phyloP scores from a whole-genome alignment of 306 rosid species.

The Cicer judaicum region DNA sequence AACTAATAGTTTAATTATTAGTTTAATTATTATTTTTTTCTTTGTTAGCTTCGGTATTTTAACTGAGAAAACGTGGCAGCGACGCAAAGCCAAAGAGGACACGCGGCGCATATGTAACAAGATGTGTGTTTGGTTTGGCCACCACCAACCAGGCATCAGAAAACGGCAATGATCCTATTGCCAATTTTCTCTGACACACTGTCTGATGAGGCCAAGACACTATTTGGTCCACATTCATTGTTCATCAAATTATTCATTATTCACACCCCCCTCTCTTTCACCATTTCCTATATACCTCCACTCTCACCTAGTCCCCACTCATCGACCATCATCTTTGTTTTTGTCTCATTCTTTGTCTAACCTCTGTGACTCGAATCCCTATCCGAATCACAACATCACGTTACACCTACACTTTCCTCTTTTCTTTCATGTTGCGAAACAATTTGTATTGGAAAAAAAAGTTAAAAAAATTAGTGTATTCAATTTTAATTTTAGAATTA shows the following conservation, averaged over 20 bases:
- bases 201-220: slow-evolving; percentile 46
- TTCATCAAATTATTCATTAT: background rate
- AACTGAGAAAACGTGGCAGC: slow-evolving; percentile 31
- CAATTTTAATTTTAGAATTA: no score
- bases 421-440: background rate
- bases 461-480: no score
- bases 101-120: slow-evolving; percentile 3
- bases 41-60: no score
- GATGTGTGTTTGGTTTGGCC: slow-evolving; percentile 15
- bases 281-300: slow-evolving; percentile 24
- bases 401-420: background rate
- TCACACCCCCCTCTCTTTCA: background rate
- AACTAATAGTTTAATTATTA: no score
- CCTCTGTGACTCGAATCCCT: background rate
- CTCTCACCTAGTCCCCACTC: slow-evolving; percentile 1
- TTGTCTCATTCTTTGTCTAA: slow-evolving; percentile 48
- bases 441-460: no score
- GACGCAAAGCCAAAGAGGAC: slow-evolving; percentile 27
- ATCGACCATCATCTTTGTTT: slow-evolving; percentile 4
- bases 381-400: slow-evolving; percentile 1
- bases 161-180: slow-evolving; percentile 21
- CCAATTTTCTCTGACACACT: slow-evolving; percentile 38
- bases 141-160: slow-evolving; percentile 25
- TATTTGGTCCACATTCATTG: slow-evolving; percentile 45
- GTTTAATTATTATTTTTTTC: no score